Evolutionary conservation across 1,284 basidiomycete species (phyloP), one percentile per base, ranked within the genome.

Genomic region (Thecaphora thlaspeos): DNA sequence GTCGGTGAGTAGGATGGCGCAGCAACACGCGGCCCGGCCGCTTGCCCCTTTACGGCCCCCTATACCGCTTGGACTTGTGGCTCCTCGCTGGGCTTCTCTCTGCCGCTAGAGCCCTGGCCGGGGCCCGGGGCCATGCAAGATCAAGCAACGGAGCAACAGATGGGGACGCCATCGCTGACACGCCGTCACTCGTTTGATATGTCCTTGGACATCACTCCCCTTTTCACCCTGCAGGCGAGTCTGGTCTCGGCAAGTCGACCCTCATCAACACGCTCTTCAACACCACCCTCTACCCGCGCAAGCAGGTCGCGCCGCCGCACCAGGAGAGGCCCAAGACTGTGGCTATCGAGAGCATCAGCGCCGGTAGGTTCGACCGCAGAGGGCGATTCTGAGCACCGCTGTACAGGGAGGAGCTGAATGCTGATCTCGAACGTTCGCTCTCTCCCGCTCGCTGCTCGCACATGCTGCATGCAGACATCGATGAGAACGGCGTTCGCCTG

Each of bases 211-310:
- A n/a, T n/a, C n/a, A n/a, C n/a, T 28, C 26, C 26, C 7, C 26
- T 11, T 28, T 44, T 19, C 19, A 23, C 9, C 7, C 5, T 42
- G 12, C 41, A 64, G 62, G 62, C 36, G 73, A 76, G 52, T 74
- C 73, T 18, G 75, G 75, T 53, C 68, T 76, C n/a, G 75, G 75
- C 47, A 76, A 76, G 64, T 75, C 73, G 38, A 76, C 75, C 12
- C 57, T 76, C 43, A 72, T 76, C 68, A 76, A 76, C 70, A 76
- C 75, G 11, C 64, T 76, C 37, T 76, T 76, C 67, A 76, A 76
- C 68, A 75, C 70, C n/a, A 70, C 69, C 22, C 64, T 76, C 37
- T 75, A 75, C 50, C 72, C 73, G 18, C 67, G 71, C 59, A 75
- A 75, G 48, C 66, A 76, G 52, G 73, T 74, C 24, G 73, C 70